Evolutionary conservation across 768 basidiomycete genomes (phyloP).

Genomic region (Baorangia bicolor): DNA sequence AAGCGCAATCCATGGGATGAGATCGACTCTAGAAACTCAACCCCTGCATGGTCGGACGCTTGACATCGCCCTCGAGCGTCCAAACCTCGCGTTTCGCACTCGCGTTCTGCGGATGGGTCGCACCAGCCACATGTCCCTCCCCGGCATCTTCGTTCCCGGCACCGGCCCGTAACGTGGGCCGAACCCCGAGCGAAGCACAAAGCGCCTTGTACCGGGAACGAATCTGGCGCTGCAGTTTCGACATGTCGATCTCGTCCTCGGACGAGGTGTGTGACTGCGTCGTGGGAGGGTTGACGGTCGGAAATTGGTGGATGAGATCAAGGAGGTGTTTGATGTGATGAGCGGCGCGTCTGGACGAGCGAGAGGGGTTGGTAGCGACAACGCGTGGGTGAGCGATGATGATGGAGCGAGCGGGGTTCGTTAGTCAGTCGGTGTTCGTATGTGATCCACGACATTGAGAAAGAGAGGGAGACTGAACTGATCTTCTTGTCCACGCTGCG

Average conservation of each 20-base stretch:
- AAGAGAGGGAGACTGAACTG: slow-evolving; percentile 9
- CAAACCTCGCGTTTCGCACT: slow-evolving; percentile 3
- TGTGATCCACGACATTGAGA: not conserved
- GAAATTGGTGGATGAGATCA: slow-evolving; percentile 72
- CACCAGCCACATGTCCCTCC: not conserved
- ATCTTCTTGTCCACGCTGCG: slow-evolving; percentile 27
- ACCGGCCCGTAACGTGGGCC: slow-evolving; percentile 41
- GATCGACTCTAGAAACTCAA: slow-evolving; percentile 14
- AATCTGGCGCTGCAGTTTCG: slow-evolving; percentile 77
- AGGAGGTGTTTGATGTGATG: slow-evolving; percentile 71
- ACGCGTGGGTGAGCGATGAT: not conserved
- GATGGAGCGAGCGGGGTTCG: not conserved
- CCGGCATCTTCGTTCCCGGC: not conserved
- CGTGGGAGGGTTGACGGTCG: slow-evolving; percentile 65
- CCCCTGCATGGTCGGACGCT: slow-evolving; percentile 15
- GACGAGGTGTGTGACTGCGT: slow-evolving; percentile 16
- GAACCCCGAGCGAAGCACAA: slow-evolving; percentile 77
- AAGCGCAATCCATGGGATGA: not conserved
- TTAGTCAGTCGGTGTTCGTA: not conserved
- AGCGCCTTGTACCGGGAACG: slow-evolving; percentile 84
- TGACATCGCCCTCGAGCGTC: slow-evolving; percentile 5
- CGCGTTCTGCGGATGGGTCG: not conserved
- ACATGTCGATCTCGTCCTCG: slow-evolving; percentile 59
- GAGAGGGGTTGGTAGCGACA: not conserved
- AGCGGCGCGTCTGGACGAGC: slow-evolving; percentile 46